phyloP scores from a whole-genome alignment of 2,329 filamentous ascomycete genomes.

The Spiromastix sp. region DNA sequence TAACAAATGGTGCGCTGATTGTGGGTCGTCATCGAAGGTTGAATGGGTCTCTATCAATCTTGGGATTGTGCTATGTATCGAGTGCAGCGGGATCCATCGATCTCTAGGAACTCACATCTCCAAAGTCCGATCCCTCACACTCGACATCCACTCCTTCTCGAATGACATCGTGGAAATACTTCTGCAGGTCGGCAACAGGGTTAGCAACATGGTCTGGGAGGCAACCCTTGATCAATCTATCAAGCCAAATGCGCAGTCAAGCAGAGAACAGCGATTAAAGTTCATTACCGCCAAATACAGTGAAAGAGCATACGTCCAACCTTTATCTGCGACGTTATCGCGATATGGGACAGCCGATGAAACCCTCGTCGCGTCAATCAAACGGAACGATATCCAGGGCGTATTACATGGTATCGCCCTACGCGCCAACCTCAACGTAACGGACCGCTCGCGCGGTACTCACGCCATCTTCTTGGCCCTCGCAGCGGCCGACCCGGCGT shows the following conservation, averaged over 20 bases:
- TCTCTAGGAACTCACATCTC: constrained; percentile 96
- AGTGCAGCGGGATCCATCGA: constrained; percentile 94
- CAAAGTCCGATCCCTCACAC: constrained; percentile 87
- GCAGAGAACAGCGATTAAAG: constrained; percentile 77
- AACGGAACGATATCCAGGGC: constrained; percentile 89
- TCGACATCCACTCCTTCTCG: constrained; percentile 94
- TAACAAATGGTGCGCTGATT: constrained; percentile 91
- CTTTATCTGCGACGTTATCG: constrained; percentile 59
- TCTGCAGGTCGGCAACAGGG: constrained; percentile 80
- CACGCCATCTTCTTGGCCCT: constrained; percentile 86
- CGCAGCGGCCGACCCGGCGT: constrained; percentile 81
- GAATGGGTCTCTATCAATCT: constrained; percentile 99
- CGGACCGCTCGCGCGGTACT: constrained; percentile 77
- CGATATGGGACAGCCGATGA: constrained; percentile 74
- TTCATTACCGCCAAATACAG: constrained; percentile 96
- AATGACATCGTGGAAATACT: constrained; percentile 93
- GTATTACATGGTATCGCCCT: constrained; percentile 85
- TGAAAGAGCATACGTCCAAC: constrained; percentile 70
- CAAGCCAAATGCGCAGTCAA: constrained; percentile 69
- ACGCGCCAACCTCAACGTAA: constrained; percentile 73
- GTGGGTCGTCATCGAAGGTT: constrained; percentile 80
- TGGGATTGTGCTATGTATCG: constrained; percentile 91
- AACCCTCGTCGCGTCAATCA: constrained; percentile 81
- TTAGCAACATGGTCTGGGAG: constrained; percentile 97
- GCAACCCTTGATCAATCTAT: constrained; percentile 61